Evolutionary conservation across 208 protist genomes (phyloP), one percentile per base, ranked within the genome.

Genomic region (Crithidia expoeki): DNA sequence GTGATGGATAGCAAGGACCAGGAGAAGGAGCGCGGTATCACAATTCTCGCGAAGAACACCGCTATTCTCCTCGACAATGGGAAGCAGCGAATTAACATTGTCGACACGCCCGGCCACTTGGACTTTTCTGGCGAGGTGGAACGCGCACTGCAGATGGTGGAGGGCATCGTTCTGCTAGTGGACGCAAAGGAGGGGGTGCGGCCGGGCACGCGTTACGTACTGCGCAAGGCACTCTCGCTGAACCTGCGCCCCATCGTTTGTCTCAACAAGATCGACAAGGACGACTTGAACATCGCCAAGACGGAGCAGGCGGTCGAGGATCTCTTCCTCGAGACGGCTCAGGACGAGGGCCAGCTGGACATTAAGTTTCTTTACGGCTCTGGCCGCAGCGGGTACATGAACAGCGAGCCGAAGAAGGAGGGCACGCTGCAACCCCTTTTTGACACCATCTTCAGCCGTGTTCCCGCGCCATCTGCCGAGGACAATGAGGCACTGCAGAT

Each of bases 51-150:
- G 11, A 99, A 99, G 81, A 95, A 95, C 76, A 98, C 95, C 0
- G 85, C 89, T 11, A 89, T 98, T 74, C 38, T 95, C 16, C 85
- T 97, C 6, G 83, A 89, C 33, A 32, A 88, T 23, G 72, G 60
- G 40, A 83, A 79, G 69, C 81, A 96, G 28, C 93, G 89, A 51
- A 96, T 99, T 63, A 99, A 99, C 72, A 98, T 99, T 82, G 94
- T 98, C 23, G 98, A 99, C 83, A 99, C 98, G 21, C 98, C 98
- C 49, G 98, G 97, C 21, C 98, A 99, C 70, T 88, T 98, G 75
- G 98, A 99, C 86, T 99, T 99, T 79, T 96, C 93, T 25, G 98
- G 98, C 25, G 98, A 99, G 76, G 98, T 99, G 34, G 98, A 99
- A 86, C 95, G 98, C 19, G 93, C 98, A 3, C 75, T 99, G 62